Conservation (phyloP, 345 rosid species). For the Aethionema arabicum region DNA sequence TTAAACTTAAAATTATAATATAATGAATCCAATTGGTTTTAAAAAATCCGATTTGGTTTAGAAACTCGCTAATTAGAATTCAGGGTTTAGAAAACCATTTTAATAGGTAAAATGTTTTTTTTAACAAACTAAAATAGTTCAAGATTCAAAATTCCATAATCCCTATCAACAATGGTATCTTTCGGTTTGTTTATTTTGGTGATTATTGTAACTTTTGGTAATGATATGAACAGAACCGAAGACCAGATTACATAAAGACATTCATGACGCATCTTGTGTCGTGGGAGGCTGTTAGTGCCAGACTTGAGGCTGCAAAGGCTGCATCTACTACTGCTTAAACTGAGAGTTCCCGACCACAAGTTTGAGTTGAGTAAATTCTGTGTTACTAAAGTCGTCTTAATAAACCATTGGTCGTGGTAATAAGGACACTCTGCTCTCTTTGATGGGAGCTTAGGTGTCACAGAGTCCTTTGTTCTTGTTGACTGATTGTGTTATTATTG, state of each 20-base stretch:
- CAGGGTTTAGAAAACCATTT: no score
- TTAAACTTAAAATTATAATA: no score
- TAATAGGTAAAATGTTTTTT: no score
- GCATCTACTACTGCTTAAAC: constrained; percentile 45
- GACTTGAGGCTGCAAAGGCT: constrained; percentile 73
- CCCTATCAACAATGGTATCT: neutral
- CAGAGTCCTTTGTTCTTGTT: neutral
- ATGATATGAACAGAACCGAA: constrained; percentile 52
- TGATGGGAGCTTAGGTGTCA: constrained; percentile 10
- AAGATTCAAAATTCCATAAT: no score
- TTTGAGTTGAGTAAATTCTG: constrained; percentile 19
- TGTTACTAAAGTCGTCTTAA: constrained; percentile 48
- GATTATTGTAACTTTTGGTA: neutral
- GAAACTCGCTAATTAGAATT: no score
- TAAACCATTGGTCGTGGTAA: constrained; percentile 22
- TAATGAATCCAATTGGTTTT: no score
- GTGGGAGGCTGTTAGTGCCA: constrained; percentile 77
- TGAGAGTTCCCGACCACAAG: constrained; percentile 24
- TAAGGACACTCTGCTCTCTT: constrained; percentile 18
- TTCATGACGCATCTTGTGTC: constrained; percentile 86
- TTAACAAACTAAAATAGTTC: no score
- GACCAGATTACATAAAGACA: constrained; percentile 67
- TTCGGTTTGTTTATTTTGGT: constrained; percentile 1
- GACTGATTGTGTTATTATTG: constrained; percentile 5
- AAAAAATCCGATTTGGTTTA: no score